Evolutionary conservation across 225 moss, liverwort and hornwort species (phyloP).

Genomic region (Physcomitrellopsis africana): DNA sequence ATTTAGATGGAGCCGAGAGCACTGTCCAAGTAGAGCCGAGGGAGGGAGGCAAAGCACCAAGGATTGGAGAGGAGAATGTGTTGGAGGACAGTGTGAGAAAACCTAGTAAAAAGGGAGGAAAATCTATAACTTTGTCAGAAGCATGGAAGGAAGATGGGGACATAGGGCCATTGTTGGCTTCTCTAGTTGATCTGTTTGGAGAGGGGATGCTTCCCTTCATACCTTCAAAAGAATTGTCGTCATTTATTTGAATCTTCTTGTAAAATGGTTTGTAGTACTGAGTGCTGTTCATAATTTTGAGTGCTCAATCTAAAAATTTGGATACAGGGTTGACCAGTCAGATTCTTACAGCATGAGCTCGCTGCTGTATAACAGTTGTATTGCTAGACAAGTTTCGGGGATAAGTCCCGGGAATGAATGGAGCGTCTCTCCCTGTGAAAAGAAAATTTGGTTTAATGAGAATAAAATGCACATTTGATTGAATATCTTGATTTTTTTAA

Average conservation of each 20-base stretch:
- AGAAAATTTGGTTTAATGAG: too few species aligned
- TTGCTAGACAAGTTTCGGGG: too few species aligned
- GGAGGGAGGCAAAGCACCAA: conserved; percentile 51
- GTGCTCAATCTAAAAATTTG: too few species aligned
- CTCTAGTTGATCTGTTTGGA: conserved; percentile 89
- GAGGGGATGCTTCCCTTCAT: conserved; percentile 97
- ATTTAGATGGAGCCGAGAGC: conserved; percentile 48
- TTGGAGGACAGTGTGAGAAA: conserved; percentile 59
- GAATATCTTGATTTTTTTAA: too few species aligned
- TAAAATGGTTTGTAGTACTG: background rate
- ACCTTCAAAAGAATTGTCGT: conserved; percentile 81
- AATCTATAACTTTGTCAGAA: conserved; percentile 75
- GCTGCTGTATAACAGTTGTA: too few species aligned
- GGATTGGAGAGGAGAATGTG: conserved; percentile 40
- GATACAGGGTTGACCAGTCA: too few species aligned
- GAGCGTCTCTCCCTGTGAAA: too few species aligned
- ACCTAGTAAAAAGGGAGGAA: conserved; percentile 56
- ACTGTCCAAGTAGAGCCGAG: conserved; percentile 49
- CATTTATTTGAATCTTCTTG: conserved; percentile 55
- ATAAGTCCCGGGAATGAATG: too few species aligned
- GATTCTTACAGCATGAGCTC: too few species aligned
- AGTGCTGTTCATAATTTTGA: background rate
- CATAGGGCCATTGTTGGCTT: conserved; percentile 68
- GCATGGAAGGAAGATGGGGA: conserved; percentile 96
- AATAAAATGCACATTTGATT: too few species aligned